Evolutionary conservation across 2,329 filamentous ascomycete genomes (phyloP), one percentile per base, ranked within the genome.

Genomic region (Fusarium fracticaudum): DNA sequence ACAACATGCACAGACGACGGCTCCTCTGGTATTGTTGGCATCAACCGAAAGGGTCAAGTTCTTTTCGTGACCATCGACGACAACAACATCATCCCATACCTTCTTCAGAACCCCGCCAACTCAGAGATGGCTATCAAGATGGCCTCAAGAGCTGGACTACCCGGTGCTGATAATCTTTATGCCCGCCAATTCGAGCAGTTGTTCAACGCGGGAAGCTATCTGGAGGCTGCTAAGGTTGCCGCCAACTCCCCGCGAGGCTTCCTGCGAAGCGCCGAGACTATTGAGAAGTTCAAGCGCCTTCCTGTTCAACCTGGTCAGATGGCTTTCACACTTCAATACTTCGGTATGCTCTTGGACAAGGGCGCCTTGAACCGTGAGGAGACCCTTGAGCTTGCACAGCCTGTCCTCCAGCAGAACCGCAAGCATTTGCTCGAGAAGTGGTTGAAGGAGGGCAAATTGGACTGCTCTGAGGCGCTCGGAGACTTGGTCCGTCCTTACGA

Each of bases 391-490:
- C 88, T 99, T 71, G 95, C 96, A 15, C 91, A 95, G 76, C 96
- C 96, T 26, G 96, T 99, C 26, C 89, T 99, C 66, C 91, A 93
- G 64, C 96, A 99, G 84, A 96, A 95, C 83, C 91, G 96, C 75
- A 98, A 98, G 86, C 94, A 98, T 80, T 87, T 99, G 33, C 89
- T 99, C 35, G 96, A 98, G 85, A 99, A 99, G 85, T 99, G 97
- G 97, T 90, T 98, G 83, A 93, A 93, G 80, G 96, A 98, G 85
- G 93, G 94, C 84, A 99, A 99, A 87, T 89, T 99, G 48, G 94
- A 97, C 82, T 95, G 93, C 85, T 98, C 96, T 0, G 96, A 99
- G 85, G 94, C 98, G 83, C 90, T 99, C 57, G 96, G 96, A 86
- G 97, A 99, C 82, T 91, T 98, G 78, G 93, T 98, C 58, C 93